A percentile compares a stretch with the other conserved stretches of the same genome.
These are phyloP conservation scores for Kappamyces sp. DNA, from an alignment of 192 early-diverging fungal genomes.

Conservation along the genomic window DNA sequence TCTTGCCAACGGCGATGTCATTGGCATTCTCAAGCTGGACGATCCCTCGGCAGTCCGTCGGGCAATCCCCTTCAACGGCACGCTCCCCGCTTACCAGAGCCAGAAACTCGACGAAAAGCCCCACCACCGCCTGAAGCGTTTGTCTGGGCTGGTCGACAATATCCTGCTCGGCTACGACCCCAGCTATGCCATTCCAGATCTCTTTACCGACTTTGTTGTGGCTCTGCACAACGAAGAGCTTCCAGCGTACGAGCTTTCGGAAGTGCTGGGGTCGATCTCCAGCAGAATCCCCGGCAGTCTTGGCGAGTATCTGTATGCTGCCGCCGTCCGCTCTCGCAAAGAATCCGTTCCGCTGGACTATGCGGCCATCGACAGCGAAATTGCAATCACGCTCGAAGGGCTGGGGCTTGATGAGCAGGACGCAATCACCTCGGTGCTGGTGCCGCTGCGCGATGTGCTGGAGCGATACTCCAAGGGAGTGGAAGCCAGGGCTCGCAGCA, in stretches of 20 bases:
- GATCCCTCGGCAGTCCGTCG: conserved; percentile 88
- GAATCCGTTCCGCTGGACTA: conserved; percentile 1
- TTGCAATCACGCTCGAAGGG: conserved; percentile 23
- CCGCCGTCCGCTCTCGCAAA: conserved; percentile 19
- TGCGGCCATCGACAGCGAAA: conserved; percentile 2
- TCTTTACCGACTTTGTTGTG: conserved; percentile 59
- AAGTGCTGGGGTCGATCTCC: conserved; percentile 73
- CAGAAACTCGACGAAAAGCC: conserved; percentile 67
- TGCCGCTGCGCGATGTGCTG: conserved; percentile 63
- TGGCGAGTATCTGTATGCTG: conserved; percentile 46
- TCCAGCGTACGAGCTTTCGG: conserved; percentile 75
- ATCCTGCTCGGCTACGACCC: conserved; percentile 87
- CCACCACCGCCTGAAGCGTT: conserved; percentile 70
- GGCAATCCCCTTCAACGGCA: conserved; percentile 65
- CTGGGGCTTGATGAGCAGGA: conserved; percentile 58
- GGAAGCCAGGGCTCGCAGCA: conserved; percentile 64
- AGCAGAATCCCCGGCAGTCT: conserved; percentile 79
- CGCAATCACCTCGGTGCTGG: conserved; percentile 54
- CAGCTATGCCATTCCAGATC: conserved; percentile 59
- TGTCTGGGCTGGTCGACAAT: conserved; percentile 59
- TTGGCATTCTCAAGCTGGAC: conserved; percentile 88
- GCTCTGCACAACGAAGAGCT: conserved; percentile 72
- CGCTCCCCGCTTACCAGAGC: conserved; percentile 35
- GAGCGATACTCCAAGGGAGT: conserved; percentile 68
- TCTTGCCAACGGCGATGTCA: conserved; percentile 84